These are phyloP conservation scores for Lentinus polychrous DNA, from an alignment of 1,284 basidiomycete species.

Conservation along the genomic window DNA sequence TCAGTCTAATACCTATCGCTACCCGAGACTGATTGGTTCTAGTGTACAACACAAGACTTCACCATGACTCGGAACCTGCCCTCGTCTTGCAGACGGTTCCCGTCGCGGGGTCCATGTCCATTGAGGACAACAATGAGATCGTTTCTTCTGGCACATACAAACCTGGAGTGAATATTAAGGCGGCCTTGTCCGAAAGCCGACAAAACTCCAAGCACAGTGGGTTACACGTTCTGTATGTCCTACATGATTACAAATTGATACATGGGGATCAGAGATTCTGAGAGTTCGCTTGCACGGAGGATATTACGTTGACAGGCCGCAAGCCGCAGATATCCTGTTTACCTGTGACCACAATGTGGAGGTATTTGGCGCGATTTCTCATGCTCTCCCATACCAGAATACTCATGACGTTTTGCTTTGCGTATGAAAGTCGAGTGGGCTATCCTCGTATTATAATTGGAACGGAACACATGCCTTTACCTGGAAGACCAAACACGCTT, in stretches of 20 bases:
- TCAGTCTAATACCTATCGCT: not conserved
- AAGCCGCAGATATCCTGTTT: conserved; percentile 34
- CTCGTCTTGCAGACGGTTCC: conserved; percentile 36
- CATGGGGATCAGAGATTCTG: conserved; percentile 23
- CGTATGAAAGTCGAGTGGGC: conserved; percentile 27
- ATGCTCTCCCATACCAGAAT: not conserved
- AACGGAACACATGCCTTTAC: conserved; percentile 27
- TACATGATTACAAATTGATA: not conserved
- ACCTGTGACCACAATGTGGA: conserved; percentile 30
- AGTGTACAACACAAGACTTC: conserved; percentile 31
- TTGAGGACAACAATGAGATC: conserved; percentile 8
- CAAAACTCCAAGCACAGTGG: conserved; percentile 15
- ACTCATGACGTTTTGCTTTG: not conserved
- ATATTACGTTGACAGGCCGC: conserved; percentile 29
- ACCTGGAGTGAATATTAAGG: conserved; percentile 21
- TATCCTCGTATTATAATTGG: conserved; percentile 23
- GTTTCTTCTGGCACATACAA: not conserved
- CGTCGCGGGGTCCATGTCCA: conserved; percentile 24
- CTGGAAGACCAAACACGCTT: conserved; percentile 30
- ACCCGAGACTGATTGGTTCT: not conserved
- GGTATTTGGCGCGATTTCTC: conserved; percentile 18
- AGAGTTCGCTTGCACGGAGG: conserved; percentile 35
- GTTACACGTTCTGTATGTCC: not conserved
- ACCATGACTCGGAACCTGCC: conserved; percentile 29
- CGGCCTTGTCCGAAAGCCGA: conserved; percentile 13